These are phyloP conservation scores for Aspergillus ochraceus DNA, from an alignment of 2,329 filamentous ascomycete species.

Conservation along the genomic window DNA sequence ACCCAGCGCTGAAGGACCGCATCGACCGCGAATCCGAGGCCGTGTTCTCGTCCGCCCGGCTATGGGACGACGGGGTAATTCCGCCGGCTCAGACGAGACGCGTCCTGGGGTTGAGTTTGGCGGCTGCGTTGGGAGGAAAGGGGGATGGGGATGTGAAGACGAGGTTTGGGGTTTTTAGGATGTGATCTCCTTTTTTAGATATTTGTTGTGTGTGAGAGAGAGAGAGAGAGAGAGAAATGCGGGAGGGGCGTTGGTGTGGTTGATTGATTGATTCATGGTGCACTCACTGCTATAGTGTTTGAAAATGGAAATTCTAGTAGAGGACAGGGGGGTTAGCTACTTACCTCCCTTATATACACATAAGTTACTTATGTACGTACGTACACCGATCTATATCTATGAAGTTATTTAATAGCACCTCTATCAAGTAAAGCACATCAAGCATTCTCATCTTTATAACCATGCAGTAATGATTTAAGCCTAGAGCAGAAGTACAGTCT, in stretches of 20 bases:
- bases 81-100: conserved; percentile 72
- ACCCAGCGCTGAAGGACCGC: conserved; percentile 75
- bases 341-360: not conserved
- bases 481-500: too few relatives aligned
- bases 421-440: too few relatives aligned
- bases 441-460: too few relatives aligned
- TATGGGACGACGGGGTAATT: conserved; percentile 90
- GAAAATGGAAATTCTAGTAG: not conserved
- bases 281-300: too few relatives aligned
- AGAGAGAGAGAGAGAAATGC: too few relatives aligned
- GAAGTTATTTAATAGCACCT: too few relatives aligned
- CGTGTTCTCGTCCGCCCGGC: conserved; percentile 78
- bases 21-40: conserved; percentile 92
- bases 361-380: not conserved
- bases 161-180: conserved; percentile 79
- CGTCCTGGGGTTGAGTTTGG: conserved; percentile 71
- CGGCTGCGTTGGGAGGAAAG: conserved; percentile 68
- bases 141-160: conserved; percentile 59
- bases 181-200: conserved; percentile 52
- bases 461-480: too few relatives aligned
- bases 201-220: too few relatives aligned
- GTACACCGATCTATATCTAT: too few relatives aligned
- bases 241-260: too few relatives aligned
- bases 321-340: not conserved
- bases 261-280: not conserved